Conservation (phyloP, 2,329 filamentous ascomycete species). For the Calonectria montana region DNA sequence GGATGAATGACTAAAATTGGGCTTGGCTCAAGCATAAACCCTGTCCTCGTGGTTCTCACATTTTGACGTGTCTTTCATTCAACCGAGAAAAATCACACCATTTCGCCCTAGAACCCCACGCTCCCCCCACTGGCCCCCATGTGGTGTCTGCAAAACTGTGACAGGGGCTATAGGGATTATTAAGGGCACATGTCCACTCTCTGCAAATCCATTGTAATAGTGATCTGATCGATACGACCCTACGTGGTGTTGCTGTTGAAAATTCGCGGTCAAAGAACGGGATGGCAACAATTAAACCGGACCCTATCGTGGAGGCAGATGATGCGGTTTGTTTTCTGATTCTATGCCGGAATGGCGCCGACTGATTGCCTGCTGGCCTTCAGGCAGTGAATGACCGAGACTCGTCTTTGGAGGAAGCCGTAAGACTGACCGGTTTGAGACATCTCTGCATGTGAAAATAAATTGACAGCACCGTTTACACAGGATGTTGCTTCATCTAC, state of each 20-base stretch:
- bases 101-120: background rate
- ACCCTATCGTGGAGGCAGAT: background rate
- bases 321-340: background rate
- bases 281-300: background rate
- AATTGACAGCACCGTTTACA: background rate
- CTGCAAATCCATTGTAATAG: background rate
- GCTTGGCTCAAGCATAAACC: no score
- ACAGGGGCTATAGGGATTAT: background rate
- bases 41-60: no score
- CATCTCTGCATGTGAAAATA: background rate
- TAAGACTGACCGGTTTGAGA: background rate
- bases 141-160: background rate
- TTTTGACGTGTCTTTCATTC: background rate
- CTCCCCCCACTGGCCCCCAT: background rate
- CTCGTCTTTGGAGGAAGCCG: background rate
- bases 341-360: background rate
- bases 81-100: background rate
- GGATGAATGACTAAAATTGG: no score
- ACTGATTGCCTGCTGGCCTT: background rate
- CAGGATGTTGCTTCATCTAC: conserved; percentile 26
- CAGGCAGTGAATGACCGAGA: conserved; percentile 11
- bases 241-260: background rate
- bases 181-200: background rate
- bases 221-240: background rate
- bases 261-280: background rate